These are phyloP conservation scores for Candida succiphila DNA, from an alignment of 805 yeast genomes.

Conservation along the genomic window DNA sequence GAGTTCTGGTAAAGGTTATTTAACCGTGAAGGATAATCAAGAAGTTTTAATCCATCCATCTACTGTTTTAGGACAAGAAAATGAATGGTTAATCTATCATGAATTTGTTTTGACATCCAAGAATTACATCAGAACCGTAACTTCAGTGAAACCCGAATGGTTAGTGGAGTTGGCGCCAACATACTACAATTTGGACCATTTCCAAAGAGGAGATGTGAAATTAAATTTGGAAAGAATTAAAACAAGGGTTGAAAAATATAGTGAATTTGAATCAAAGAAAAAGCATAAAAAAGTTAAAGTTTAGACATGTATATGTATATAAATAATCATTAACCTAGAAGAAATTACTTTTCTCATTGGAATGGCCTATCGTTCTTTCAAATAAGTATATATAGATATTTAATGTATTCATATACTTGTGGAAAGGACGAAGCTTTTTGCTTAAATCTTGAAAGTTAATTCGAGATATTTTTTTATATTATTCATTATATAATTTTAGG, in stretches of 20 bases:
- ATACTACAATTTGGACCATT: slow-evolving; percentile 54
- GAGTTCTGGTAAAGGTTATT: slow-evolving; percentile 72
- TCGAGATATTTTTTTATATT: neutral
- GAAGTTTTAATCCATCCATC: slow-evolving; percentile 93
- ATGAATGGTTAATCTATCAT: slow-evolving; percentile 91
- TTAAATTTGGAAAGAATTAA: slow-evolving; percentile 56
- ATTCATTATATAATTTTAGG: neutral
- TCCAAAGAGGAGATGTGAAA: slow-evolving; percentile 62
- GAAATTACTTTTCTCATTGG: neutral
- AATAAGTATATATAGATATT: no score
- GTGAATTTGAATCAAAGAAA: slow-evolving; percentile 19
- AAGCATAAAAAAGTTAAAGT: slow-evolving; percentile 9
- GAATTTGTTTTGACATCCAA: slow-evolving; percentile 91
- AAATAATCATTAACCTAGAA: neutral
- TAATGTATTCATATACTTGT: no score
- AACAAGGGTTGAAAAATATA: slow-evolving; percentile 34
- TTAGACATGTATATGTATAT: no score
- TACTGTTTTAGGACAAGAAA: slow-evolving; percentile 78
- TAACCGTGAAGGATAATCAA: slow-evolving; percentile 92
- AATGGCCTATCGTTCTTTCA: no score
- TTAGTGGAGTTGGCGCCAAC: slow-evolving; percentile 70
- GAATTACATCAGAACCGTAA: slow-evolving; percentile 91
- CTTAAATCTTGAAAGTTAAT: no score
- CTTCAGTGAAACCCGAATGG: slow-evolving; percentile 89
- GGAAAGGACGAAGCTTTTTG: no score